Evolutionary conservation across 2,329 filamentous ascomycete species (phyloP).

Genomic region (Sphaerulina musiva): DNA sequence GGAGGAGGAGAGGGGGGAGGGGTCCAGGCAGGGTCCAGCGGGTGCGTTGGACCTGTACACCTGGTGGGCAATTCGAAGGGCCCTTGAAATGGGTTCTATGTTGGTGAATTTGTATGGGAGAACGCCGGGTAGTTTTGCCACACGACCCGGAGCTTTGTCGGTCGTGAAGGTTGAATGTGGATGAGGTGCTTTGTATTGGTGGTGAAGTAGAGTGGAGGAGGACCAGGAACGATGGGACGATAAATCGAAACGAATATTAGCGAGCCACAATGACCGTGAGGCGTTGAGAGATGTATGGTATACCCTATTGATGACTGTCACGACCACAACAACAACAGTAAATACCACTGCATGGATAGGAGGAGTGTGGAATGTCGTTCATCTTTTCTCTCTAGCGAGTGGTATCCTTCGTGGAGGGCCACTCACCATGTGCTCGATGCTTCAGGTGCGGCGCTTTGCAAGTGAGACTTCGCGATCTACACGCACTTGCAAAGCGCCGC

Average conservation of each 20-base stretch:
- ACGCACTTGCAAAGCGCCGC: neutral
- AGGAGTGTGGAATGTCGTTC: neutral
- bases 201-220: neutral
- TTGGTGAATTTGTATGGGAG: too few species aligned
- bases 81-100: too few species aligned
- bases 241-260: neutral
- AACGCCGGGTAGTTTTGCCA: too few species aligned
- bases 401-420: too few species aligned
- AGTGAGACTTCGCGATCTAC: neutral
- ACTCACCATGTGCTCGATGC: too few species aligned
- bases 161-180: too few species aligned
- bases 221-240: neutral
- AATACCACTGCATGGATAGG: neutral
- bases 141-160: too few species aligned
- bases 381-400: neutral
- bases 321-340: neutral
- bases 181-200: neutral
- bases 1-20: too few species aligned
- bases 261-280: neutral
- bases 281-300: neutral
- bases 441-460: too few species aligned
- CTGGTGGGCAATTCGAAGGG: too few species aligned
- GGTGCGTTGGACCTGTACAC: too few species aligned
- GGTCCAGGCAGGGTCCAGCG: too few species aligned
- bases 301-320: slow-evolving; percentile 1